Evolutionary conservation across 1,284 basidiomycete genomes (phyloP), one percentile per base, ranked within the genome.

Genomic region (Trichosporon asahii): DNA sequence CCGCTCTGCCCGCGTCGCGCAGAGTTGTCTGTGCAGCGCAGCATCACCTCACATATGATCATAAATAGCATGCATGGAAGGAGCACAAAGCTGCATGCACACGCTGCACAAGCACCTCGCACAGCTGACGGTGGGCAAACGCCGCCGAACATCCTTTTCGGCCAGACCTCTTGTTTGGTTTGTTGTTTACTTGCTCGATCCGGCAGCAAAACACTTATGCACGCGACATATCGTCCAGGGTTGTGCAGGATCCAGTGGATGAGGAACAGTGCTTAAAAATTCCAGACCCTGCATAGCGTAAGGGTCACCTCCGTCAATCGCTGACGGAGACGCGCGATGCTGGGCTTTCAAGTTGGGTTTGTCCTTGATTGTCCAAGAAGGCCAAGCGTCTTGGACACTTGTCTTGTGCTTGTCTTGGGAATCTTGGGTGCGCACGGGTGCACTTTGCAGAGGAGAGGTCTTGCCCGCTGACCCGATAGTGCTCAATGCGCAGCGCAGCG

Each of bases 261-360:
- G 49, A 53, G 49, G 49, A 53, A 53, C 49, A 53, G 49, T 53
- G 49, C 49, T 53, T 53, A 53, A 25, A 53, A 53, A 53, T 53
- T 53, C 49, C 49, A 53, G 49, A 25, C 49, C 23, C 23, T 53
- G 49, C 15, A 15, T 44, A n/a, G 40, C 40, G 40, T 18, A 44
- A 18, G 40, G 40, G 3, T 33, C 31, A 33, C 4, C 31, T n/a
- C n/a, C n/a, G n/a, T n/a, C n/a, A n/a, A n/a, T 33, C 31, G 31
- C 31, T 33, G 31, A 37, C 35, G 35, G 35, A 37, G 12, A 44
- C 40, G n/a, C 40, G 40, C 40, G 37, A 33, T 33, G 31, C 31
- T 33, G n/a, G n/a, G n/a, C n/a, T n/a, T n/a, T n/a, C n/a, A n/a
- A n/a, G n/a, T n/a, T n/a, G n/a, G n/a, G n/a, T n/a, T n/a, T n/a